These are phyloP conservation scores for Lachnellula subtilissima DNA, from an alignment of 2,329 filamentous ascomycete species.

Conservation along the genomic window DNA sequence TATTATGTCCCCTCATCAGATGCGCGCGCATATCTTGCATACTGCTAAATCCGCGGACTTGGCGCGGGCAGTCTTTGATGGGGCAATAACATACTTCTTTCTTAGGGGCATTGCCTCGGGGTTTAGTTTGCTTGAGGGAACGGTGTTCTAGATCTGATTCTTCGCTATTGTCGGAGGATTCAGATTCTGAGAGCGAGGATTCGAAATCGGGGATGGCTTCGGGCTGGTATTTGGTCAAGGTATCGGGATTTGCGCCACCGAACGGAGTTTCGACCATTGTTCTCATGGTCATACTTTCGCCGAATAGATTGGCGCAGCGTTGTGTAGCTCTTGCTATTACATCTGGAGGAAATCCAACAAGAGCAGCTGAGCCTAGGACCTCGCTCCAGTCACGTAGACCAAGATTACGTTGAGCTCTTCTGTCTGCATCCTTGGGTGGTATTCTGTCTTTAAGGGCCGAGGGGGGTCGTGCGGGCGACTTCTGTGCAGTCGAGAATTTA, in stretches of 20 bases:
- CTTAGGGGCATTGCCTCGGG: background rate
- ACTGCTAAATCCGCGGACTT: conserved; percentile 35
- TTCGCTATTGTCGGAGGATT: background rate
- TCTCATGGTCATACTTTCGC: conserved; percentile 58
- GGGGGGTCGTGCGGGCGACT: background rate
- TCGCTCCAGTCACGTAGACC: conserved; percentile 71
- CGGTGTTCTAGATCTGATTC: background rate
- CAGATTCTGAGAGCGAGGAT: background rate
- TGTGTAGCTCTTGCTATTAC: conserved; percentile 65
- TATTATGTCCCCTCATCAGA: conserved; percentile 40
- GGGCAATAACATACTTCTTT: conserved; percentile 32
- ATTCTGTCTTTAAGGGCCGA: conserved; percentile 7
- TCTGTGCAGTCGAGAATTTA: background rate
- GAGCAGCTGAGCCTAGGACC: conserved; percentile 70
- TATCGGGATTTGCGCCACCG: conserved; percentile 7
- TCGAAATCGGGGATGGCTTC: conserved; percentile 20
- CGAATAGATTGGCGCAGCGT: conserved; percentile 73
- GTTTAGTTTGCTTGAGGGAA: background rate
- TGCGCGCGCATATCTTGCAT: conserved; percentile 39
- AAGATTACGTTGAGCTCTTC: conserved; percentile 13
- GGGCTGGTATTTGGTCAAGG: conserved; percentile 21
- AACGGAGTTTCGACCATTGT: conserved; percentile 19
- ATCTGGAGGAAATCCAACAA: conserved; percentile 62
- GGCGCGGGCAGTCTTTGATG: conserved; percentile 34
- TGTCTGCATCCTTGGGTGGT: conserved; percentile 5